Evolutionary conservation across 2,329 filamentous ascomycete species (phyloP).

Genomic region (Colletotrichum simmondsii): DNA sequence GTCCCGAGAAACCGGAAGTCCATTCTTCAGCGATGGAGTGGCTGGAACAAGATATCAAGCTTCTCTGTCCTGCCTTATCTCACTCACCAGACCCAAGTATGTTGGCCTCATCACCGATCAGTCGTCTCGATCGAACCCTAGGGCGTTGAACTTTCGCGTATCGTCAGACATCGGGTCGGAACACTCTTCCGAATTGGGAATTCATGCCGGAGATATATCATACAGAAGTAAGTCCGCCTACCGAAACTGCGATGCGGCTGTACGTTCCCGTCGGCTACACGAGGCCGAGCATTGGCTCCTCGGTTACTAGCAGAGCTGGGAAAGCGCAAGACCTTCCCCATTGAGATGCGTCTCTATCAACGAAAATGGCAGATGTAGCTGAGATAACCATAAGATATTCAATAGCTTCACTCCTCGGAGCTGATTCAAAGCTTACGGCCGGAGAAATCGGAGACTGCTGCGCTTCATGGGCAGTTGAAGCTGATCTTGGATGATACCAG

Average conservation of each 20-base stretch:
- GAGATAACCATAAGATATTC: not conserved
- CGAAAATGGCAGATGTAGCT: not conserved
- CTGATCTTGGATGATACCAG: not conserved
- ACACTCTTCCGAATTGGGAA: not conserved
- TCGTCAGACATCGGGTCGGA: not conserved
- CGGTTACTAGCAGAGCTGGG: not conserved
- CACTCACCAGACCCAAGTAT: not conserved
- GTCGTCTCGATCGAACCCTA: not conserved
- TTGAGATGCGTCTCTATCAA: not conserved
- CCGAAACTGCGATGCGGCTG: not conserved
- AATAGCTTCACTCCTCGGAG: not conserved
- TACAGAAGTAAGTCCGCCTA: not conserved
- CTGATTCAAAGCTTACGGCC: not conserved
- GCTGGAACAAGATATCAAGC: not conserved
- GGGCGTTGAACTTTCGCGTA: not conserved
- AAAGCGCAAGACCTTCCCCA: not conserved
- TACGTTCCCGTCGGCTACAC: slow-evolving; percentile 16
- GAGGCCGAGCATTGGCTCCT: too few relatives aligned
- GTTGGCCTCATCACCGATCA: too few relatives aligned
- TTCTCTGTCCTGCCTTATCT: fast-evolving
- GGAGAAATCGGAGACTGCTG: not conserved
- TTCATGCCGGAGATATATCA: slow-evolving; percentile 1
- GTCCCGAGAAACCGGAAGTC: not conserved
- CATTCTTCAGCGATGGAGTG: not conserved
- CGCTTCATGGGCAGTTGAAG: not conserved